Evolutionary conservation across 1,284 basidiomycete genomes (phyloP).

Genomic region (Ganoderma sinense): DNA sequence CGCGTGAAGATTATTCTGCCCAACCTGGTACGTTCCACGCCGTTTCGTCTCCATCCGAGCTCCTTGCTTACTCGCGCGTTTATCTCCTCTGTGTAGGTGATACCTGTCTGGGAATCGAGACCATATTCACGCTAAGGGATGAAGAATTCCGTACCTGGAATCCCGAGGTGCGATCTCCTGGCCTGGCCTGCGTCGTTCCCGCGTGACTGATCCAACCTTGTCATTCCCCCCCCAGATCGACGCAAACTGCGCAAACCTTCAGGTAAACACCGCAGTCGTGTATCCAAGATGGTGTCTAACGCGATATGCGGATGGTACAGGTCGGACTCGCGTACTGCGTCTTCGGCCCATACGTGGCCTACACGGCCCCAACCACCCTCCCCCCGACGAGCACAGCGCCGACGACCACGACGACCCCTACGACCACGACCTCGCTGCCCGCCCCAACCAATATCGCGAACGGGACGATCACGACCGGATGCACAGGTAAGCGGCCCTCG

Average conservation of each 20-base stretch:
- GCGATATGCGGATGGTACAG: neutral
- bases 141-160: neutral
- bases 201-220: neutral
- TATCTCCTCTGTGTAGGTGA: neutral
- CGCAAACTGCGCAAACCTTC: neutral
- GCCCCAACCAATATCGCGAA: neutral
- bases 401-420: neutral
- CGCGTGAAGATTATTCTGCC: neutral
- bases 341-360: neutral
- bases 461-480: neutral
- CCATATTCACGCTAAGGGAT: neutral
- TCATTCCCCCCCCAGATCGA: neutral
- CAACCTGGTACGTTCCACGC: neutral
- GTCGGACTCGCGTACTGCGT: constrained; percentile 1
- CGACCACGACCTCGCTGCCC: neutral
- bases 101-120: neutral
- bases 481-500: neutral
- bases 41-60: neutral
- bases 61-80: neutral
- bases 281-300: neutral
- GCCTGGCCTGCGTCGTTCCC: neutral
- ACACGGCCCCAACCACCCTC: neutral
- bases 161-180: neutral
- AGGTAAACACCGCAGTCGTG: neutral
- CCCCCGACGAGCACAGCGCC: neutral